A percentile compares a stretch with the other conserved stretches of the same genome.
Evolutionary conservation across 495 filamentous ascomycete species (phyloP).

Genomic region (Penicillium lagena): DNA sequence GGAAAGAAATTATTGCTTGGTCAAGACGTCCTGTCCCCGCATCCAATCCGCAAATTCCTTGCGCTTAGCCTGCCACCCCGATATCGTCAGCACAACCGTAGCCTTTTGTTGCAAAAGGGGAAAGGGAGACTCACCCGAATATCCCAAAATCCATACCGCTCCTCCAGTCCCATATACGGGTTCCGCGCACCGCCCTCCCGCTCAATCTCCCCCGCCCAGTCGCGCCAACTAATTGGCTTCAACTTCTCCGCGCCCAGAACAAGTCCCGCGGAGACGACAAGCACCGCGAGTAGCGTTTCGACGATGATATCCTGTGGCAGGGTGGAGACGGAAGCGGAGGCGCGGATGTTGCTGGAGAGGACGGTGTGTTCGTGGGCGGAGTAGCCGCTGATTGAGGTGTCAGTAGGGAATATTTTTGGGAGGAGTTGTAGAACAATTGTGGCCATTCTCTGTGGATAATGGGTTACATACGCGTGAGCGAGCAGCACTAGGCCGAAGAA

Average conservation of each 20-base stretch:
- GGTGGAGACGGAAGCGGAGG: conserved; percentile 45
- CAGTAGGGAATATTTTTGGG: conserved; percentile 1
- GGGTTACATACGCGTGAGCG: conserved; percentile 60
- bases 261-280: conserved; percentile 63
- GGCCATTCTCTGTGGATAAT: background rate
- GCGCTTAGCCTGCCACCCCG: conserved; percentile 50
- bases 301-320: conserved; percentile 68
- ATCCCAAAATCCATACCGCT: conserved; percentile 61
- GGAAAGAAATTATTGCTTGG: conserved; percentile 13
- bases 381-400: conserved; percentile 54
- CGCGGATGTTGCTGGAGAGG: conserved; percentile 51
- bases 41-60: conserved; percentile 74
- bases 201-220: conserved; percentile 81
- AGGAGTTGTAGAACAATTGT: background rate
- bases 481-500: conserved; percentile 61
- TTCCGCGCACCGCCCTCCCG: conserved; percentile 50
- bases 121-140: conserved; percentile 51
- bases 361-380: conserved; percentile 79
- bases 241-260: conserved; percentile 63
- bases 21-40: conserved; percentile 31
- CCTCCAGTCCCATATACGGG: conserved; percentile 49
- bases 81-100: too few species aligned
- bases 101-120: conserved; percentile 3
- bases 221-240: conserved; percentile 72
- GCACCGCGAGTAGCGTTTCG: conserved; percentile 56